phyloP scores from a whole-genome alignment of 441 rosid species.

The Erodium moschatum region DNA sequence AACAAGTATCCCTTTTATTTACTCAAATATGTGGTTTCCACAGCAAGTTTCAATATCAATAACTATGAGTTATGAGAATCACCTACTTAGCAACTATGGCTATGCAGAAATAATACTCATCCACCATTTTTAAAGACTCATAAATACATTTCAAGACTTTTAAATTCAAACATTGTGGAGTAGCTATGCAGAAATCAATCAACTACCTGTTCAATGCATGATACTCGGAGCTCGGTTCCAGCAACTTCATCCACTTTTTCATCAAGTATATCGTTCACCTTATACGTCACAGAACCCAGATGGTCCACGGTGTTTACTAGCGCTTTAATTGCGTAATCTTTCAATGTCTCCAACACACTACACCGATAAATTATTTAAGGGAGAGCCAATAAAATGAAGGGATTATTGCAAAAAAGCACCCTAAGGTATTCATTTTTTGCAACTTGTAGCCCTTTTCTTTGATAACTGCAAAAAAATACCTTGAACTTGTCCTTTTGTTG shows the following conservation, averaged over 20 bases:
- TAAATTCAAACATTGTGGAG: background rate
- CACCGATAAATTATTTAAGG: conserved; percentile 14
- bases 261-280: conserved; percentile 71
- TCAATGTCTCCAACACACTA: conserved; percentile 86
- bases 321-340: conserved; percentile 89
- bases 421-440: too few relatives aligned
- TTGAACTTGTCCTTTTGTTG: too few relatives aligned
- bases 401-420: too few relatives aligned
- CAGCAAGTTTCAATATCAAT: too few relatives aligned
- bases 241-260: conserved; percentile 78
- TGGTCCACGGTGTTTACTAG: conserved; percentile 90
- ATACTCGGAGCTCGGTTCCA: conserved; percentile 62
- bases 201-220: conserved; percentile 77
- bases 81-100: background rate
- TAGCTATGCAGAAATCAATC: conserved; percentile 3
- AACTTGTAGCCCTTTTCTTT: too few relatives aligned
- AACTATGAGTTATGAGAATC: background rate
- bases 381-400: background rate
- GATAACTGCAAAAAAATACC: too few relatives aligned
- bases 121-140: background rate
- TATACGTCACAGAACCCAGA: conserved; percentile 81
- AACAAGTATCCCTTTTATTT: too few relatives aligned
- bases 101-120: background rate
- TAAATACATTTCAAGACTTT: background rate
- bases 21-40: too few relatives aligned